A percentile compares a stretch with the other conserved stretches of the same genome.
Conservation (phyloP, 192 early-diverging fungal species). For the Coemansia sp. region DNA sequence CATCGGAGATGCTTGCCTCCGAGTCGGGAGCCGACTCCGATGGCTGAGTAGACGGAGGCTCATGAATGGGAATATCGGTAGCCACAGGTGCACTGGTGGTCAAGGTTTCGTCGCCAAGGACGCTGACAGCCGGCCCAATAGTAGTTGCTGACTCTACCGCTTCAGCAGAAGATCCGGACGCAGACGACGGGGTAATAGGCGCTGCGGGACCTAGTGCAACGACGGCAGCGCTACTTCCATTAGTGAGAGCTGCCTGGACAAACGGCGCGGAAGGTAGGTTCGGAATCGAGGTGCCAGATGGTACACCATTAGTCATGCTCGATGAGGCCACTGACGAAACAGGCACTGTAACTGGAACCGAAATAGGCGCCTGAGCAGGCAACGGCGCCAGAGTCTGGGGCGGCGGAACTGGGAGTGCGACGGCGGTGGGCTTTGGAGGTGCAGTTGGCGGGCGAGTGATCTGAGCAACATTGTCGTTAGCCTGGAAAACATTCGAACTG, state of each 20-base stretch:
- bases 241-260: background rate
- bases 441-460: slow-evolving; percentile 32
- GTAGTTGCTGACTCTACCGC: background rate
- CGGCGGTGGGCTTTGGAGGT: slow-evolving; percentile 18
- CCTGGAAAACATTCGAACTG: slow-evolving; percentile 25
- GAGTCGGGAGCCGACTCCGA: background rate
- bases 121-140: background rate
- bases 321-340: background rate
- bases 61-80: background rate
- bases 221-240: background rate
- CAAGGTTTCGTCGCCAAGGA: background rate
- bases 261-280: background rate
- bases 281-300: background rate
- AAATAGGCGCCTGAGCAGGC: background rate
- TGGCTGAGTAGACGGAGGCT: background rate
- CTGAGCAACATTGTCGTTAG: slow-evolving; percentile 36
- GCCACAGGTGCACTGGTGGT: background rate
- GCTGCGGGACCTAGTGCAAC: background rate
- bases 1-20: background rate
- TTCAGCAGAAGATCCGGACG: background rate
- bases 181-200: background rate
- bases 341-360: background rate
- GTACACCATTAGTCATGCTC: background rate
- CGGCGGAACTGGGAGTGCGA: background rate
- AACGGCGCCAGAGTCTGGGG: background rate